Percentiles rank a stretch among this genome's conserved stretches.
Evolutionary conservation across 169 alveolate species (phyloP).

Genomic region (Plasmodium relictum): DNA sequence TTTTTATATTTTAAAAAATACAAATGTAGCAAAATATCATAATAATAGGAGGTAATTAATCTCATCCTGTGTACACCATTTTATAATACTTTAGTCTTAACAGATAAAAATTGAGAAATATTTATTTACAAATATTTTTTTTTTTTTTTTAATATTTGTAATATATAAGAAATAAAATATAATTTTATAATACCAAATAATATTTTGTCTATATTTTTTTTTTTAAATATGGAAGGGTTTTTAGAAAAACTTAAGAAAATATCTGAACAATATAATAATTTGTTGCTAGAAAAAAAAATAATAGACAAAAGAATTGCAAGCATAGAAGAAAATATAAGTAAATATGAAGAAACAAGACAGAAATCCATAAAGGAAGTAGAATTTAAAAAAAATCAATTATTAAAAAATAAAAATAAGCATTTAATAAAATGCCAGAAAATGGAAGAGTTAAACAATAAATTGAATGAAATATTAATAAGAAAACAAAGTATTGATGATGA

Average conservation of each 20-base stretch:
- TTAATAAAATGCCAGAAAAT: constrained; percentile 67
- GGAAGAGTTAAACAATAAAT: constrained; percentile 62
- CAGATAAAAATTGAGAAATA: too few relatives aligned
- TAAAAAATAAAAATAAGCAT: constrained; percentile 66
- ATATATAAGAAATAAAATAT: too few relatives aligned
- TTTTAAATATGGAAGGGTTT: constrained; percentile 51
- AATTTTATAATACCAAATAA: too few relatives aligned
- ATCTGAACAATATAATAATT: constrained; percentile 68
- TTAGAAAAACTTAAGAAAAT: constrained; percentile 46
- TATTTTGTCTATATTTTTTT: background rate
- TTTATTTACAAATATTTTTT: too few relatives aligned
- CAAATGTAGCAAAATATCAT: too few relatives aligned
- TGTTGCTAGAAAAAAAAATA: constrained; percentile 65
- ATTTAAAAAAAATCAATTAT: constrained; percentile 39
- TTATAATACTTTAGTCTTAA: too few relatives aligned
- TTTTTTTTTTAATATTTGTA: too few relatives aligned
- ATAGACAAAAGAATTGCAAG: constrained; percentile 51
- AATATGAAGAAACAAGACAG: constrained; percentile 54
- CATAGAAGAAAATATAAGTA: constrained; percentile 47
- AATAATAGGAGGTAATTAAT: too few relatives aligned
- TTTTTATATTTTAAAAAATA: too few relatives aligned
- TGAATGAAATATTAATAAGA: constrained; percentile 59
- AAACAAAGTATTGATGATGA: constrained; percentile 75
- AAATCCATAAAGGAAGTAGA: constrained; percentile 56
- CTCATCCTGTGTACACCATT: too few relatives aligned